Base-by-base conservation (phyloP, 129 eudicot genomes). In the Rutidosis leptorrhynchoides region DNA sequence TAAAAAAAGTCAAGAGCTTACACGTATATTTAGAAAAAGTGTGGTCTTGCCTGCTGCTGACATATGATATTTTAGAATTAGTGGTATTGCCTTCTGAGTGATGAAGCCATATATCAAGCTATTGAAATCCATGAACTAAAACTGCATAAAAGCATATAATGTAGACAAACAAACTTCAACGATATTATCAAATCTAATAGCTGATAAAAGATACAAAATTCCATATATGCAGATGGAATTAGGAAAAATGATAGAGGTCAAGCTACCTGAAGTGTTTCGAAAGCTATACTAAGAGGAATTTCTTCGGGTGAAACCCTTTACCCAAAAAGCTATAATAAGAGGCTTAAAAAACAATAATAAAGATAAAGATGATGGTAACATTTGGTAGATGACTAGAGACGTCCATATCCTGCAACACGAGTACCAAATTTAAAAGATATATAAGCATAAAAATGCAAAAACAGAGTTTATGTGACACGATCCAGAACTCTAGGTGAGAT, bases 21-120 rank as follows among this genome's bases (percentile, higher is more conserved):
- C 98, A 53, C 96, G 95, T 70, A 88, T 92, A 71, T 88, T 92
- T 37, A 92, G 74, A 78, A 92, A 85, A 67, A 92, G 98, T 68
- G 88, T 83, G 33, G 84, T 6, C 68, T 66, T 56, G 81, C 97
- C 97, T 69, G 97, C 82, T 35, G 87, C 76, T 66, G 91, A 87
- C 69, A 82, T 79, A 77, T 35, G 95, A 80, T 71, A 80, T 71
- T 40, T 85, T 79, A 68, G 81, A 77, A 53, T 79, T 74, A 33
- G 83, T 56, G 69, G 70, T 40, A 65, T 65, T 81, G 77, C 76
- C 79, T 33, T 85, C 83, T 40, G 97, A 78, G 86, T 87, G 83
- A 78, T 87, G 89, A 43, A 84, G 55, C 89, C 89, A 80, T 80
- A 90, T 72, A 59, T 90, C 97, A 80, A 90, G 89, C 68, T 84